Percentiles rank a stretch among this genome's conserved stretches.
phyloP scores from a whole-genome alignment of 768 basidiomycete genomes.

The Rhizopogon vinicolor region DNA sequence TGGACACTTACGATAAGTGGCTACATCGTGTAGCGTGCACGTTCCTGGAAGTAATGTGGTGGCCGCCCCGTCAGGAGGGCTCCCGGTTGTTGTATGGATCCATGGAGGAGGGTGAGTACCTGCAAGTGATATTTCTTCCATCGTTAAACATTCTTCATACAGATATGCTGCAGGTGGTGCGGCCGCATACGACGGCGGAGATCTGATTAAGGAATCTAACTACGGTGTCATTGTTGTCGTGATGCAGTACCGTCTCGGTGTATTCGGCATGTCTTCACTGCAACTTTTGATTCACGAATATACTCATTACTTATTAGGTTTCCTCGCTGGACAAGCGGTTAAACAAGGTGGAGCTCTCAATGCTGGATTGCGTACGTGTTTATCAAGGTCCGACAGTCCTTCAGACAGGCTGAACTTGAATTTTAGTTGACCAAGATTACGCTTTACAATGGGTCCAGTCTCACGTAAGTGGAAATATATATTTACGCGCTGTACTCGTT shows the following conservation, averaged over 20 bases:
- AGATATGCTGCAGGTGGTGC: slow-evolving; percentile 22
- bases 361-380: slow-evolving; percentile 40
- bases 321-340: slow-evolving; percentile 38
- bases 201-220: slow-evolving; percentile 21
- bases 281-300: not conserved
- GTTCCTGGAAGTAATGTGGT: too few species aligned
- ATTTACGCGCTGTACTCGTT: not conserved
- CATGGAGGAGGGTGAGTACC: slow-evolving; percentile 30
- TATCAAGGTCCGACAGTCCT: not conserved
- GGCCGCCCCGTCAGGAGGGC: too few species aligned
- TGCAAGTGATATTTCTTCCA: not conserved
- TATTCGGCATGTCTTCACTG: slow-evolving; percentile 18
- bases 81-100: slow-evolving; percentile 29
- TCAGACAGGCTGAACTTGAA: not conserved
- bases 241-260: slow-evolving; percentile 31
- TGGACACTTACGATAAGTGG: too few species aligned
- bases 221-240: slow-evolving; percentile 21
- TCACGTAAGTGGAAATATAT: slow-evolving; percentile 15
- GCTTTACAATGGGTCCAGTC: slow-evolving; percentile 31
- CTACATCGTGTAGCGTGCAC: too few species aligned
- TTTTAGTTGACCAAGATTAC: slow-evolving; percentile 31
- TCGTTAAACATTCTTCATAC: not conserved
- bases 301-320: slow-evolving; percentile 23
- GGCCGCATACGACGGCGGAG: slow-evolving; percentile 12
- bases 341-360: slow-evolving; percentile 41